These are phyloP conservation scores for Nyctanthes arbortristis DNA, from an alignment of 257 asterid genomes.

Conservation along the genomic window DNA sequence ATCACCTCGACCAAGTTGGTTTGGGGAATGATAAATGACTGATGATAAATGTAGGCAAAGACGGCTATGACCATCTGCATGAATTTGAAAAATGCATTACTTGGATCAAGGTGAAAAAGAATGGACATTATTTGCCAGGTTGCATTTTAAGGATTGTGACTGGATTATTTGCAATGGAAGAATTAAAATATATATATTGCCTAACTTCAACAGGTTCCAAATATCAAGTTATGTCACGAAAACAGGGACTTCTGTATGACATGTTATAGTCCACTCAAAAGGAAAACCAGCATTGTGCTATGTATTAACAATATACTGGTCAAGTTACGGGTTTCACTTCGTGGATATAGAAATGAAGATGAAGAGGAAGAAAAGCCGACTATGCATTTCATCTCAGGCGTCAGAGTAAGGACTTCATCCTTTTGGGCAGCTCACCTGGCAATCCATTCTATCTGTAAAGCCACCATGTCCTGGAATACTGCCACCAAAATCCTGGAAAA, in stretches of 20 bases:
- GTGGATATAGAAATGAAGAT: too few relatives aligned
- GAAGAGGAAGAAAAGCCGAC: not conserved
- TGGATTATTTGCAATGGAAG: not conserved
- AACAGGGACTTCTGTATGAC: not conserved
- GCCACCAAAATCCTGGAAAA: slow-evolving; percentile 61
- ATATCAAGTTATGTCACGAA: not conserved
- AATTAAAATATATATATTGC: not conserved
- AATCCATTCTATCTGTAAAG: slow-evolving; percentile 72
- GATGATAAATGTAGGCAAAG: slow-evolving; percentile 63
- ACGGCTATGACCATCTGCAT: slow-evolving; percentile 75
- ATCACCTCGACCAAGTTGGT: slow-evolving; percentile 50
- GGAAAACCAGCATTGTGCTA: too few relatives aligned
- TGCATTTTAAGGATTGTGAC: too few relatives aligned
- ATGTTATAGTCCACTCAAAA: too few relatives aligned
- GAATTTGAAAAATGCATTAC: slow-evolving; percentile 1
- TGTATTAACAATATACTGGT: not conserved
- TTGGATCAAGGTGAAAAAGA: too few relatives aligned
- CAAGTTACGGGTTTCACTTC: not conserved
- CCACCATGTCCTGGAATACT: slow-evolving; percentile 80
- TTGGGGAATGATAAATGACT: slow-evolving; percentile 52
- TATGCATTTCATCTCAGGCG: not conserved
- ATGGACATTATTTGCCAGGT: too few relatives aligned
- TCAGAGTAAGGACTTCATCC: not conserved
- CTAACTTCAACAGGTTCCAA: too few relatives aligned
- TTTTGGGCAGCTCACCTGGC: slow-evolving; percentile 45